Evolutionary conservation across 2,329 filamentous ascomycete genomes (phyloP), one percentile per base, ranked within the genome.

Genomic region (Mycosphaerella sp.): DNA sequence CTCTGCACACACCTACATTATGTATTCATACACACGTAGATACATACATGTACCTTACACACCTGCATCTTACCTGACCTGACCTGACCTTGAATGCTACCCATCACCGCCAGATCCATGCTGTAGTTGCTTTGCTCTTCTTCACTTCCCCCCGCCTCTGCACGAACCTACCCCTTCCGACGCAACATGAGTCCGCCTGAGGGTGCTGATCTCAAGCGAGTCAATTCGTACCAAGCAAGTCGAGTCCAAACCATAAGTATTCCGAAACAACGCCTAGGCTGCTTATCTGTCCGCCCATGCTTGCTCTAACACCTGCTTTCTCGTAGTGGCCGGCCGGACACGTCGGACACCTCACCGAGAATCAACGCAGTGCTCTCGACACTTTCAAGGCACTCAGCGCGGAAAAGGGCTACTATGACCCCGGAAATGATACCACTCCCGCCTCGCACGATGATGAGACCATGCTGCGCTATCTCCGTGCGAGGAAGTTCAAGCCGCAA

Each of bases 401-500:
- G 57, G 76, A 87, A 64, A 79, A 82, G 58, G 82, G 81, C 7
- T 77, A 82, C 59, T 87, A 82, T 69, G 78, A 71, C 8, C 67
- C 64, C 7, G 70, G 67, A n/a, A 61, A 55, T 16, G 70, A 67
- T 14, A 63, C 52, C 17, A 62, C 62, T 6, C 64, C 69, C n/a
- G 65, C 72, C 13, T 85, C 81, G 58, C 85, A 89, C 68, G 84
- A 89, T 63, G 86, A 90, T 66, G 78, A 84, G 62, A 85, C 82
- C 3, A 70, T 90, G 53, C 74, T 90, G 81, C 88, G 90, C 54
- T 96, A 86, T 69, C 76, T 96, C 44, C 86, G 90, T 62, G 90
- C 90, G 30, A 82, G 90, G 50, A 86, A 83, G 69, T 96, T 91
- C 75, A 73, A 85, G 25, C 79, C 87, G 8, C 72, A 82, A 59